Percentiles rank a stretch among this genome's conserved stretches.
Conservation (phyloP, 2,329 filamentous ascomycete species). For the Parascedosporium putredinis region DNA sequence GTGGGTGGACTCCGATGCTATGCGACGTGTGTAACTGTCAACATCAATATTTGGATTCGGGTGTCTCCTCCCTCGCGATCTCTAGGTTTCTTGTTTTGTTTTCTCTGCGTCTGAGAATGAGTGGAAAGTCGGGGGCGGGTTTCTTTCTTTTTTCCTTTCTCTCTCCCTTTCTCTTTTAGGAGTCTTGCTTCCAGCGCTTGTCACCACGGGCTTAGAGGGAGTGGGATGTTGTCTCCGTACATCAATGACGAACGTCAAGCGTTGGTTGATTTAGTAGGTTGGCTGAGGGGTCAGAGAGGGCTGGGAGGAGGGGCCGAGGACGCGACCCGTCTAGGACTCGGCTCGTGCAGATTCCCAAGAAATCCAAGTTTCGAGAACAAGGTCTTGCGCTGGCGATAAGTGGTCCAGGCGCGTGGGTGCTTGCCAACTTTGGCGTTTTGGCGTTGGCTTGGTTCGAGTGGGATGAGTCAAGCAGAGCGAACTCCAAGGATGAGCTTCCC, state of each 20-base stretch:
- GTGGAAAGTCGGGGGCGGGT: too few relatives aligned
- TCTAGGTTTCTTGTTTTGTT: too few relatives aligned
- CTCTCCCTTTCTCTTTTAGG: neutral
- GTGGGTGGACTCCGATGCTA: neutral
- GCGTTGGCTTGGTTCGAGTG: neutral
- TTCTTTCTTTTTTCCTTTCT: neutral
- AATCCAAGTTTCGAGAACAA: slow-evolving; percentile 2
- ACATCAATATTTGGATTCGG: too few relatives aligned
- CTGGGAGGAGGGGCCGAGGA: slow-evolving; percentile 1
- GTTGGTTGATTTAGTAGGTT: too few relatives aligned
- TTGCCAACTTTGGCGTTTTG: too few relatives aligned
- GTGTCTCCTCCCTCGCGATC: too few relatives aligned
- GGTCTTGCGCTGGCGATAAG: neutral
- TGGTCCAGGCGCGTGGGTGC: neutral
- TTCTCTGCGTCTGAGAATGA: too few relatives aligned
- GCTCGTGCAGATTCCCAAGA: too few relatives aligned
- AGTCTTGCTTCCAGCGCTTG: neutral
- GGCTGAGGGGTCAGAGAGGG: neutral
- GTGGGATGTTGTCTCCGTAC: neutral
- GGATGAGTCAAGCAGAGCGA: neutral
- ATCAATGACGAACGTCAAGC: too few relatives aligned
- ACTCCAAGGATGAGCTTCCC: neutral
- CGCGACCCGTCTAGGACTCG: neutral
- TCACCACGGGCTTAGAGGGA: neutral
- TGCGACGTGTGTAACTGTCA: neutral